Evolutionary conservation across 352 stramenopile genomes (phyloP), one percentile per base, ranked within the genome.

Genomic region (Phytophthora idaei): DNA sequence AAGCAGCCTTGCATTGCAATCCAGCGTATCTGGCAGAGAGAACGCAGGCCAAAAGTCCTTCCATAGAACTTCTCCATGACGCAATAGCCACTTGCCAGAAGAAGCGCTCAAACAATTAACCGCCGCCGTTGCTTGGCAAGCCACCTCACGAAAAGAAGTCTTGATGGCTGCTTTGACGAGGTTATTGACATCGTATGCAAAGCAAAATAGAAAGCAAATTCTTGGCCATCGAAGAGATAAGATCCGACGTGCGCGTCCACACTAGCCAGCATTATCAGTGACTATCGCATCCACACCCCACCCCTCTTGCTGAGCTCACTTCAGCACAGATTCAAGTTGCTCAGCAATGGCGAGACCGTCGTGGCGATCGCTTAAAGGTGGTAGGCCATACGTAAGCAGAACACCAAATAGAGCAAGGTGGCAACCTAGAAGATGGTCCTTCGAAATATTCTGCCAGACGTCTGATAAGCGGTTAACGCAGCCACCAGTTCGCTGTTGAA

Each of bases 141-240:
- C 34, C 21, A 34, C 25, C 5, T 51, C 11, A 5, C 25, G 9
- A 17, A 51, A 51, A 45, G 58, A 70, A 27, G 55, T 59, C 15
- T 67, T 41, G 8, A 70, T 17, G 4, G 71, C 52, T 9, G 34
- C 10, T 54, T 75, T 65, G 2, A 71, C 51, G 14, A 65, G 49
- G 32, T 71, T 68, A 31, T 71, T 75, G 10, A 75, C 9, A 51
- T 62, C 61, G 31, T 71, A 51, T 57, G 64, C 57, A 12, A 60
- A 63, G 11, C 51, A 67, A 46, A 36, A 21, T 1, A 68, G 25
- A 21, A 72, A 75, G 4, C 36, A 41, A n/a, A 71, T 53, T 1
- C 61, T 41, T 17, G 57, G 56, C 12, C 44, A 71, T 17, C 61
- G 46, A 17, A 63, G 51, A 10, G 55, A 52, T 37, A 74, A 57